Conservation (phyloP, 495 filamentous ascomycete species). For the Penicillium dipodomyicola region DNA sequence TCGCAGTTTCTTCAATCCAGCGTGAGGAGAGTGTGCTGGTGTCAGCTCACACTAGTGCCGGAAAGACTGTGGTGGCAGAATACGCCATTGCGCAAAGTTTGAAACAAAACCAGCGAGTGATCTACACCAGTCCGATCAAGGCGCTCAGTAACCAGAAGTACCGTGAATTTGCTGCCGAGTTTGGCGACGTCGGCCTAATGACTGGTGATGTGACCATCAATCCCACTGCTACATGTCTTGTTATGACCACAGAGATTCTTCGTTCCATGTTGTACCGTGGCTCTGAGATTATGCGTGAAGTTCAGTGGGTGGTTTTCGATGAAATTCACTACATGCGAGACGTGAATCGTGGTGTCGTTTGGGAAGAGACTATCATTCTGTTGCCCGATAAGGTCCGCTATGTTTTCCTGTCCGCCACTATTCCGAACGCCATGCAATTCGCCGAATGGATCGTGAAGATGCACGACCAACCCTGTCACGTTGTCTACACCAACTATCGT, state of each 20-base stretch:
- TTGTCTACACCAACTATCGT: constrained; percentile 97
- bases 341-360: constrained; percentile 77
- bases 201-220: constrained; percentile 99
- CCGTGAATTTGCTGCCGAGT: constrained; percentile 90
- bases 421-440: constrained; percentile 98
- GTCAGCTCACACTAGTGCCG: constrained; percentile 94
- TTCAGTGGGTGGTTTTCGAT: constrained; percentile 96
- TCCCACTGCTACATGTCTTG: constrained; percentile 92
- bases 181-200: constrained; percentile 97
- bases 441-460: constrained; percentile 98
- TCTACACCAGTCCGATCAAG: constrained; percentile 99
- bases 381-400: constrained; percentile 97
- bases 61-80: constrained; percentile 96
- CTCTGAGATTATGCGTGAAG: constrained; percentile 98
- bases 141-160: constrained; percentile 98
- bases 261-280: constrained; percentile 97
- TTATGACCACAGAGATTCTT: constrained; percentile 99
- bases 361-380: constrained; percentile 98
- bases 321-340: constrained; percentile 99
- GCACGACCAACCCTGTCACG: constrained; percentile 93
- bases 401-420: constrained; percentile 97
- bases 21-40: constrained; percentile 94
- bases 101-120: constrained; percentile 94
- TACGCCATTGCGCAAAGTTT: constrained; percentile 98
- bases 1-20: constrained; percentile 90